These are phyloP conservation scores for Trichoderma sp. DNA, from an alignment of 2,329 filamentous ascomycete genomes.

Conservation along the genomic window DNA sequence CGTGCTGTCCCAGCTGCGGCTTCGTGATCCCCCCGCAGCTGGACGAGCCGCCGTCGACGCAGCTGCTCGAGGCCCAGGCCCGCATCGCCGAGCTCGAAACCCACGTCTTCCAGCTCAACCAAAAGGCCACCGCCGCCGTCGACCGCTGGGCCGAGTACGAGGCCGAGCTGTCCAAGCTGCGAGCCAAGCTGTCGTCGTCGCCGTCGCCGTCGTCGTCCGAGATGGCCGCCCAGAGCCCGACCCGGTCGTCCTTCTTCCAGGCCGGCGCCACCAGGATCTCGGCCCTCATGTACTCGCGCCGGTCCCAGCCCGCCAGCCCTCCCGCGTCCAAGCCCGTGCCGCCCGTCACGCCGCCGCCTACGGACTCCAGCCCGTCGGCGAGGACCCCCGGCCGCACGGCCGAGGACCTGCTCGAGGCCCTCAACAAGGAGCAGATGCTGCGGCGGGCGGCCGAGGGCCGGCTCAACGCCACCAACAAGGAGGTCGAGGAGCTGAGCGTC, in stretches of 20 bases:
- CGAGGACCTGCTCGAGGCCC: constrained; percentile 58
- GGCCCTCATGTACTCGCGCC: constrained; percentile 45
- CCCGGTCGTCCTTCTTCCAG: constrained; percentile 45
- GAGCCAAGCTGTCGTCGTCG: constrained; percentile 33
- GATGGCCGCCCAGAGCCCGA: constrained; percentile 29
- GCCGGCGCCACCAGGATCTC: constrained; percentile 45
- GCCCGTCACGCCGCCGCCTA: constrained; percentile 24
- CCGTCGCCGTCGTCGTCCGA: constrained; percentile 11
- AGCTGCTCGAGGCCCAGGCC: constrained; percentile 53
- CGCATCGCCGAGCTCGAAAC: constrained; percentile 67
- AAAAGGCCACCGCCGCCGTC: constrained; percentile 64
- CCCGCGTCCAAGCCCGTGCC: constrained; percentile 25
- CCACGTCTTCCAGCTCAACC: constrained; percentile 66
- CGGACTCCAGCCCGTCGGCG: constrained; percentile 15
- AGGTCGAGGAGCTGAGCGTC: constrained; percentile 75
- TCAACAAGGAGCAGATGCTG: constrained; percentile 64
- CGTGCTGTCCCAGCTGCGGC: constrained; percentile 53
- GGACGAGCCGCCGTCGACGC: constrained; percentile 36
- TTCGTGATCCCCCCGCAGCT: constrained; percentile 34
- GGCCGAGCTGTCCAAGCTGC: constrained; percentile 65
- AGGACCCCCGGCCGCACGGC: constrained; percentile 27
- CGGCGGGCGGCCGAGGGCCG: constrained; percentile 67
- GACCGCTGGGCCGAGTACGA: constrained; percentile 75
- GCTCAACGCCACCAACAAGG: constrained; percentile 62
- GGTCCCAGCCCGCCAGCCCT: constrained; percentile 35